A percentile compares a stretch with the other conserved stretches of the same genome.
These are phyloP conservation scores for Thymus quinquecostatus DNA, from an alignment of 257 asterid species.

Conservation along the genomic window DNA sequence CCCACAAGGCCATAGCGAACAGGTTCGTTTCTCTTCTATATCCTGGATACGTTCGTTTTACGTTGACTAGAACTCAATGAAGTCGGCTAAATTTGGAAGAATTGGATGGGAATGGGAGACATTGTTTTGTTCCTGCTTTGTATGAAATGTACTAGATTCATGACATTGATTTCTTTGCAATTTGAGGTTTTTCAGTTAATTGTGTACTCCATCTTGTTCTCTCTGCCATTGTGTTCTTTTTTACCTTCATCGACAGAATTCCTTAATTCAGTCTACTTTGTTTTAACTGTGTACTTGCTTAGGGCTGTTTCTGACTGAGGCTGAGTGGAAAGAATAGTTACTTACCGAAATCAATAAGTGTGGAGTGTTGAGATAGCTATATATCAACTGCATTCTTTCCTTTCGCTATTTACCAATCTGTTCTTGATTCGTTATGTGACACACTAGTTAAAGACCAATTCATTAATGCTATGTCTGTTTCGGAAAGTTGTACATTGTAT, in stretches of 20 bases:
- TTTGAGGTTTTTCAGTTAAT: neutral
- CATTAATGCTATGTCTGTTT: neutral
- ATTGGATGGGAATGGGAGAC: neutral
- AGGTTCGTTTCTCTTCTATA: constrained; percentile 48
- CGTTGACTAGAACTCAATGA: neutral
- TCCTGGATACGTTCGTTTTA: neutral
- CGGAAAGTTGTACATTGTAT: neutral
- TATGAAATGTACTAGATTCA: neutral
- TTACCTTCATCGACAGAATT: neutral
- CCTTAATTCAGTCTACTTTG: neutral
- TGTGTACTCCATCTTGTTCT: neutral
- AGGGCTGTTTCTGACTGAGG: neutral
- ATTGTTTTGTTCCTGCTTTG: constrained; percentile 1
- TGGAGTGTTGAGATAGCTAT: neutral
- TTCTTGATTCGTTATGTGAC: neutral
- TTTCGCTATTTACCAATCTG: neutral
- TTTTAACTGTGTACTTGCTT: neutral
- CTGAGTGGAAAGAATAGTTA: neutral
- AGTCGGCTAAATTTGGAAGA: neutral
- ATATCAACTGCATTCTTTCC: neutral
- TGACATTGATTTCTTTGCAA: neutral
- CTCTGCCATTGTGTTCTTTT: neutral
- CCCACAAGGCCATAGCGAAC: constrained; percentile 96
- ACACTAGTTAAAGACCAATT: neutral
- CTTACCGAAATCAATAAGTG: neutral